Evolutionary conservation across 305 asterid species (phyloP), one percentile per base, ranked within the genome.

Genomic region (Solanum hybrid): DNA sequence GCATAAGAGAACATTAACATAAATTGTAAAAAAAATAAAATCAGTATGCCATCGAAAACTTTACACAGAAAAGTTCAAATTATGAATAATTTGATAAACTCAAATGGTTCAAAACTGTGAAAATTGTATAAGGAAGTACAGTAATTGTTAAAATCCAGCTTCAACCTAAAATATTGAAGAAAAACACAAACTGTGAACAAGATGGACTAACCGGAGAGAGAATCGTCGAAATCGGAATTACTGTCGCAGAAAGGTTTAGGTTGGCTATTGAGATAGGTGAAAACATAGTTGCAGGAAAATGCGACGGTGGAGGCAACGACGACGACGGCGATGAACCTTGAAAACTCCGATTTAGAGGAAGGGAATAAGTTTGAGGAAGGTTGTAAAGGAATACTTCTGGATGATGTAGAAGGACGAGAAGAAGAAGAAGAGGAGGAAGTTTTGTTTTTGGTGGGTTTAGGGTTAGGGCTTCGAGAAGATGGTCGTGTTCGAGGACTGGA

Each of bases 291-390:
- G 90, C 96, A 95, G 36, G 91, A 89, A 61, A 93, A 84, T 2
- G 96, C 98, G 73, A 96, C 96, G 86, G 93, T 91, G 27, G 94
- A 91, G 81, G 99, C 98, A 90, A 95, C 89, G 45, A 93, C 91
- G 80, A 95, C 91, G 61, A 95, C 96, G 72, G 94, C 92, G 65
- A 96, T 26, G 90, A 96, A 92, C 88, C 94, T 94, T 88, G 45
- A 76, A 51, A 95, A 45, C 32, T 96, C 99, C 37, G 92, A 87
- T 89, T 41, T 91, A 1, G 98, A 94, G 5, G 97, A 91, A 12
- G 97, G 99, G 88, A 95, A 88, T 34, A 95, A 91, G 26, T 90
- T 86, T 10, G 93, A 75, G 70, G 93, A 81, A 33, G 97, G 94
- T 88, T 94, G 95, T 20, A 80, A 91, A 45, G 94, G 89, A 84